Base-by-base conservation (phyloP, 768 basidiomycete species). In the Fomitopsis serialis region DNA sequence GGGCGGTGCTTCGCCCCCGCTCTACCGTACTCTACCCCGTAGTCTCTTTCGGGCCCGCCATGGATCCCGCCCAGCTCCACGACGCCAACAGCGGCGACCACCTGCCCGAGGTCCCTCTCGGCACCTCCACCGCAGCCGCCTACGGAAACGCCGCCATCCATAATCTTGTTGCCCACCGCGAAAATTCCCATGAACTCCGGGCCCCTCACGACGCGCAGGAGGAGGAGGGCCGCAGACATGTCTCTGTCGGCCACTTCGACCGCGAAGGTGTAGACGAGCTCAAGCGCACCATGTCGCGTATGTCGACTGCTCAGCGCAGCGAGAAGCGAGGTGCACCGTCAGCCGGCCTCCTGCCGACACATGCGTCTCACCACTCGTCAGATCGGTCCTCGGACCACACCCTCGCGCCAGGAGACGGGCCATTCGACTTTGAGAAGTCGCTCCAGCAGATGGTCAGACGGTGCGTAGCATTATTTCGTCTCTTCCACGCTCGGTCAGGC, bases 211-310 rank as follows among this genome's bases (percentile, higher is more conserved):
- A 11, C 29, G 29, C 29, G 5, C 29, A 32, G 6, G 29, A 32
- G 29, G 29, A 32, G 5, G 5, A 5, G 11, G 11, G 29, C 5
- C 29, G 29, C 11, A 11, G 55, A 17, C 57, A 51, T 52, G 74
- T 79, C 2, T 65, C 70, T 23, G 53, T 79, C 19, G 77, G 75
- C 44, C 74, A 73, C 57, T 84, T 85, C 58, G 82, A 85, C 63
- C 80, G 76, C 1, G 59, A 60, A 19, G 84, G 82, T 9, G 74
- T 80, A 34, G 62, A 59, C 2, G 58, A 70, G 43, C 70, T 82
- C 5, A 66, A 67, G 11, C 63, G 66, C 56, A 72, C 68, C 3
- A 55, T 80, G 53, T 73, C 65, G 22, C 7, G 36, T 43, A n/a
- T 54, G 53, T 19, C 56, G 42, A 9, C 45, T 24, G n/a, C 17